These are phyloP conservation scores for Sphaerobolus stellatus DNA, from an alignment of 1,284 basidiomycete genomes.

Conservation along the genomic window DNA sequence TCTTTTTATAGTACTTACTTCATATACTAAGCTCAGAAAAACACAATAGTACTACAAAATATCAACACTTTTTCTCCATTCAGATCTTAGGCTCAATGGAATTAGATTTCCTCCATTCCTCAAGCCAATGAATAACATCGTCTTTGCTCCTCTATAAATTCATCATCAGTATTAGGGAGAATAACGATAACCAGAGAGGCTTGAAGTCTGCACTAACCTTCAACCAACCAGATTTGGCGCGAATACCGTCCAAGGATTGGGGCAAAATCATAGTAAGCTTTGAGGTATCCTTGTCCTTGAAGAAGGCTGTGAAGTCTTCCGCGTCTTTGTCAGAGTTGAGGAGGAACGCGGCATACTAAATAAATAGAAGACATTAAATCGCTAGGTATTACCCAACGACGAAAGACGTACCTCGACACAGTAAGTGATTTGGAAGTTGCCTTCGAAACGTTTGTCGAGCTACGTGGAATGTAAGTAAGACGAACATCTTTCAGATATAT, in stretches of 20 bases:
- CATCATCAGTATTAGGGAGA: slow-evolving; percentile 5
- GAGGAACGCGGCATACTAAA: slow-evolving; percentile 59
- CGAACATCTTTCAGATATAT: background rate
- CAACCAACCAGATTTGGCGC: slow-evolving; percentile 57
- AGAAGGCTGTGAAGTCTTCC: slow-evolving; percentile 64
- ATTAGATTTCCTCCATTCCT: slow-evolving; percentile 33
- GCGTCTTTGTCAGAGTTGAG: slow-evolving; percentile 73
- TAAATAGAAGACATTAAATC: no score
- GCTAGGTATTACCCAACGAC: no score
- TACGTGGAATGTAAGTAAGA: slow-evolving; percentile 26
- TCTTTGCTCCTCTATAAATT: slow-evolving; percentile 50
- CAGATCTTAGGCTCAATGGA: slow-evolving; percentile 14
- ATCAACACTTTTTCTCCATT: no score
- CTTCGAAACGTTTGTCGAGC: slow-evolving; percentile 71
- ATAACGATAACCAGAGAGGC: slow-evolving; percentile 3
- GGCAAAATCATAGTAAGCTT: slow-evolving; percentile 63
- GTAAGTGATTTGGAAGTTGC: slow-evolving; percentile 49
- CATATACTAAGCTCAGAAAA: no score
- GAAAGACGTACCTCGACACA: no score
- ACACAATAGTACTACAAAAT: no score
- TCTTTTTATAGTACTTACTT: no score
- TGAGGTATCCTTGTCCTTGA: slow-evolving; percentile 64
- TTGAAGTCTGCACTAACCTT: slow-evolving; percentile 41
- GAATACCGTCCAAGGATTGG: slow-evolving; percentile 68
- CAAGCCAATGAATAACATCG: slow-evolving; percentile 66